Evolutionary conservation across 495 filamentous ascomycete genomes (phyloP).

Genomic region (Oidiodendron maius): DNA sequence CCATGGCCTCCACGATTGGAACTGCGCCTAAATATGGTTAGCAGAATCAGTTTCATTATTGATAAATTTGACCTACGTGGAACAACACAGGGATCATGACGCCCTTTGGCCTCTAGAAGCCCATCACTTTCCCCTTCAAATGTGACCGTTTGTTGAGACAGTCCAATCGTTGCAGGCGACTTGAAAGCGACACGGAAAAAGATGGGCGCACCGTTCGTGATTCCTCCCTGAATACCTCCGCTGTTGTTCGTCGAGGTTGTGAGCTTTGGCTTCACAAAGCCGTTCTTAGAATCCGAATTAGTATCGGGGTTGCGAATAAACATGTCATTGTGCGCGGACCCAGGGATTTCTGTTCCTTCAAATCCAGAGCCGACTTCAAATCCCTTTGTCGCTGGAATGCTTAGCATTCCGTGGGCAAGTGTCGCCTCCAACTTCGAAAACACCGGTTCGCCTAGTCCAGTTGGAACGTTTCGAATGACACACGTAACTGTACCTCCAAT

Average conservation of each 20-base stretch:
- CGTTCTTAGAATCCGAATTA: slow-evolving; percentile 34
- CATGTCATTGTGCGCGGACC: slow-evolving; percentile 88
- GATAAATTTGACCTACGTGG: too few relatives aligned
- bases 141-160: slow-evolving; percentile 78
- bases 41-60: too few relatives aligned
- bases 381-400: slow-evolving; percentile 93
- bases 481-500: slow-evolving; percentile 96
- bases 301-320: slow-evolving; percentile 57
- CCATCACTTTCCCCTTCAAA: slow-evolving; percentile 70
- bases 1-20: slow-evolving; percentile 96
- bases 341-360: slow-evolving; percentile 78
- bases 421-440: slow-evolving; percentile 96
- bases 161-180: slow-evolving; percentile 89
- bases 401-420: slow-evolving; percentile 94
- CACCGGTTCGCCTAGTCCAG: slow-evolving; percentile 85
- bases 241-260: slow-evolving; percentile 95
- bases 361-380: slow-evolving; percentile 97
- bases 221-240: slow-evolving; percentile 94
- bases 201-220: slow-evolving; percentile 89
- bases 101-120: slow-evolving; percentile 83
- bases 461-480: slow-evolving; percentile 85
- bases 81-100: slow-evolving; percentile 94
- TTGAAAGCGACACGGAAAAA: slow-evolving; percentile 98
- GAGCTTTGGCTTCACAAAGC: slow-evolving; percentile 43
- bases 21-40: too few relatives aligned